Base-by-base conservation (phyloP, 2,329 filamentous ascomycete genomes). In the Pseudopithomyces chartarum region DNA sequence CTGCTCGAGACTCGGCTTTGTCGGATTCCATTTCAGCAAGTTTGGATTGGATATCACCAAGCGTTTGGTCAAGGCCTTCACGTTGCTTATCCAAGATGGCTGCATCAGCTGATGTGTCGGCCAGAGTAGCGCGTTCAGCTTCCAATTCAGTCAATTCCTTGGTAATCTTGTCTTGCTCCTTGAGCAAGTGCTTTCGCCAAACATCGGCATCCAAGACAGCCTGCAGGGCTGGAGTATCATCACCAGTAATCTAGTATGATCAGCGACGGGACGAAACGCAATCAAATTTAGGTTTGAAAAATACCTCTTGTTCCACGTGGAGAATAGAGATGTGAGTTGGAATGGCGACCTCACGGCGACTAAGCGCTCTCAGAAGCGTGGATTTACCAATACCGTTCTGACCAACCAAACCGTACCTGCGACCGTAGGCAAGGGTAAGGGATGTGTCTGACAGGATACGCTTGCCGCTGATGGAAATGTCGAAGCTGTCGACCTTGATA, bases 11-110 rank as follows among this genome's bases (percentile, higher is more conserved):
- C 73, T 99, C 95, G 56, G 95, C 95, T 80, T 97, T 98, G 81
- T 99, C 95, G 0, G 95, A 97, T 73, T 99, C 95, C 95, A 99
- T 99, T 78, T 99, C 95, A 19, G 93, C 87, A 57, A 99, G 84
- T 78, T 99, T 99, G 57, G 84, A 78, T 73, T 99, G 92, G 49
- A 99, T 88, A 71, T 99, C 95, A 64, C 90, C 92, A 44, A 99
- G 84, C 38, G 95, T 96, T 60, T 88, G 88, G 73, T 99, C 95
- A 51, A 96, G 86, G 40, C 91, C 91, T 76, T 98, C 95, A 60
- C 92, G 88, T 67, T 97, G 92, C 56, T 86, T 85, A 74, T 98
- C 94, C 23, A 98, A 82, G 71, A 85, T 90, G 39, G 87, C 89
- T 13, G 94, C 94, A 79, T 98, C 94, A 58, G 87, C 87, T 20